Base-by-base conservation (phyloP, 2,329 filamentous ascomycete genomes). In the Arachnomyces sp. region DNA sequence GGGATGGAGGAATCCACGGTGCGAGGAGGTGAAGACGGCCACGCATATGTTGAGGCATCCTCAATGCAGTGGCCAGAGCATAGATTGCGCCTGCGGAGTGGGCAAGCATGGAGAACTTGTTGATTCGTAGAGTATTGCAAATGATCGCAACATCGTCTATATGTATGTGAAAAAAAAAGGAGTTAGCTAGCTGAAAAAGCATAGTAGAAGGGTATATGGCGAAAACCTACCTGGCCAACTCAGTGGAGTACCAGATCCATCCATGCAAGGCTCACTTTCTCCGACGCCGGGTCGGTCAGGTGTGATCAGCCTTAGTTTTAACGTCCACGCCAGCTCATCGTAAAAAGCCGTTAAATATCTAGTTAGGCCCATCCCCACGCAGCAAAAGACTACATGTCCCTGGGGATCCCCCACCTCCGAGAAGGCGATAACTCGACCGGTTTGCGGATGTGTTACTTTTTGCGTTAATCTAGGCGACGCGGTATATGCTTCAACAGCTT, bases 81-180 rank as follows among this genome's bases (percentile, higher is more conserved):
- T 98, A 98, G 38, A 98, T 94, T n/a, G 92, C 90, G 12, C 92
- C 92, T 1, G 92, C 92, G 1, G 90, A 96, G 62, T 98, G 92
- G 2, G 92, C 92, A 2, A 98, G 74, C 14, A 98, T 85, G 5
- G 90, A 96, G 59, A 98, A 98, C 51, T 95, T 94, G 8, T 83
- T 92, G 48, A 98, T 93, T 52, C 87, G 89, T 33, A 98, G 73
- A 11, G 84, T 73, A 56, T 95, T 86, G 60, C 92, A 98, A 43
- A 98, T 94, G 38, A 89, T 83, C 44, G 93, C 85, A 11, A 98
- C 87, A 62, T 98, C 92, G 52, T 83, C 79, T 68, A 45, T 3
- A 31, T 13, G 46, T 51, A 47, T 44, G 42, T 38, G 32, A 28
- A 55, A 78, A 74, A 77, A 44, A 2, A 44, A 2, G 3, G 31